phyloP scores from a whole-genome alignment of 2,329 filamentous ascomycete genomes.

The Fusarium zealandicum region DNA sequence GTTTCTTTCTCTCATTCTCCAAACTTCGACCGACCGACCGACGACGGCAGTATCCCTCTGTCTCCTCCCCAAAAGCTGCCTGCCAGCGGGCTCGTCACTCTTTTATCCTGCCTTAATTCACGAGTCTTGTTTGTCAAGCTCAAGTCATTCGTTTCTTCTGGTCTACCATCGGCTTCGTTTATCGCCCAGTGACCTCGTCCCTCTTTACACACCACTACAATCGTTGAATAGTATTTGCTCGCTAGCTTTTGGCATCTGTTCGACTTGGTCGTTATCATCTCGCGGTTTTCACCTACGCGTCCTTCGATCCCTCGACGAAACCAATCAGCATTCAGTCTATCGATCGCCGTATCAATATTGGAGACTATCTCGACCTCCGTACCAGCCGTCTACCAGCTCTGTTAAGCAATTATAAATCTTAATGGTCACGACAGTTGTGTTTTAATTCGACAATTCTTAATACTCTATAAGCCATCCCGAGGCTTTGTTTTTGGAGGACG shows the following conservation, averaged over 20 bases:
- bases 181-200: constrained; percentile 29
- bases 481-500: constrained; percentile 20
- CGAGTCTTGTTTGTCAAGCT: constrained; percentile 33
- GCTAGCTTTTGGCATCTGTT: constrained; percentile 20
- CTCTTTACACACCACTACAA: constrained; percentile 32
- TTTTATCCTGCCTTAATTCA: constrained; percentile 39
- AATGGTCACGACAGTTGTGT: constrained; percentile 35
- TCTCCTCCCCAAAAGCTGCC: constrained; percentile 46
- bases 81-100: constrained; percentile 64
- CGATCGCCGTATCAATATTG: constrained; percentile 22
- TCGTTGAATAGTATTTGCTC: constrained; percentile 27
- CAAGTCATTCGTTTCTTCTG: constrained; percentile 36
- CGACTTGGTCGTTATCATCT: constrained; percentile 12
- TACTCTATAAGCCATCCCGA: constrained; percentile 19
- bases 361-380: constrained; percentile 21
- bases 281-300: constrained; percentile 20
- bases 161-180: constrained; percentile 22
- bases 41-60: constrained; percentile 35
- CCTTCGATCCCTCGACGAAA: constrained; percentile 32
- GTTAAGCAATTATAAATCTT: constrained; percentile 23
- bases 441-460: constrained; percentile 32
- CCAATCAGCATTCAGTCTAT: constrained; percentile 22
- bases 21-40: constrained; percentile 48
- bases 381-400: constrained; percentile 10
- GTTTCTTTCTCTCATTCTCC: constrained; percentile 41